Conservation (phyloP, 2,329 filamentous ascomycete genomes). For the Aspergillus sp. region DNA sequence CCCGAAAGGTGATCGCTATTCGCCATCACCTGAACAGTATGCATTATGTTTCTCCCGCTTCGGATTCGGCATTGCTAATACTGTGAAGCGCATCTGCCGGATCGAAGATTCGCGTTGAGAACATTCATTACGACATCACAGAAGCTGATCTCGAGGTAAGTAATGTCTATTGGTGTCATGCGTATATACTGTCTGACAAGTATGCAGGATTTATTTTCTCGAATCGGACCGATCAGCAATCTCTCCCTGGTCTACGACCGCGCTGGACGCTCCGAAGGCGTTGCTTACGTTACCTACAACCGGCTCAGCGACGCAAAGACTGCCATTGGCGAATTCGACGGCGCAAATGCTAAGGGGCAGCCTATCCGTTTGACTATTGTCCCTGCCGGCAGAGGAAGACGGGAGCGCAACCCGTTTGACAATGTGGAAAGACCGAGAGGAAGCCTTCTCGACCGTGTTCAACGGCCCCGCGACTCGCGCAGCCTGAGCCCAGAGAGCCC, state of each 20-base stretch:
- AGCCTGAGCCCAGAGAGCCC: slow-evolving; percentile 36
- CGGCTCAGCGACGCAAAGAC: slow-evolving; percentile 60
- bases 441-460: slow-evolving; percentile 59
- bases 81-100: slow-evolving; percentile 46
- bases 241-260: slow-evolving; percentile 75
- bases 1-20: slow-evolving; percentile 26
- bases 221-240: slow-evolving; percentile 63
- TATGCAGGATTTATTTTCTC: slow-evolving; percentile 64
- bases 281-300: slow-evolving; percentile 76
- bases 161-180: neutral
- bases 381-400: slow-evolving; percentile 33
- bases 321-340: slow-evolving; percentile 74
- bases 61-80: slow-evolving; percentile 7
- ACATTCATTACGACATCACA: slow-evolving; percentile 85
- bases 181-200: neutral
- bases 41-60: slow-evolving; percentile 7
- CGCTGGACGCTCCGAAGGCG: slow-evolving; percentile 76
- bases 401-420: slow-evolving; percentile 42
- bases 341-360: slow-evolving; percentile 82
- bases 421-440: slow-evolving; percentile 44
- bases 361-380: slow-evolving; percentile 68
- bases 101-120: slow-evolving; percentile 73
- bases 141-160: slow-evolving; percentile 71
- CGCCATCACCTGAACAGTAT: slow-evolving; percentile 31
- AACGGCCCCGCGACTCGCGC: slow-evolving; percentile 35